phyloP scores from a whole-genome alignment of 2,329 filamentous ascomycete species.

The Penicillium expansum region DNA sequence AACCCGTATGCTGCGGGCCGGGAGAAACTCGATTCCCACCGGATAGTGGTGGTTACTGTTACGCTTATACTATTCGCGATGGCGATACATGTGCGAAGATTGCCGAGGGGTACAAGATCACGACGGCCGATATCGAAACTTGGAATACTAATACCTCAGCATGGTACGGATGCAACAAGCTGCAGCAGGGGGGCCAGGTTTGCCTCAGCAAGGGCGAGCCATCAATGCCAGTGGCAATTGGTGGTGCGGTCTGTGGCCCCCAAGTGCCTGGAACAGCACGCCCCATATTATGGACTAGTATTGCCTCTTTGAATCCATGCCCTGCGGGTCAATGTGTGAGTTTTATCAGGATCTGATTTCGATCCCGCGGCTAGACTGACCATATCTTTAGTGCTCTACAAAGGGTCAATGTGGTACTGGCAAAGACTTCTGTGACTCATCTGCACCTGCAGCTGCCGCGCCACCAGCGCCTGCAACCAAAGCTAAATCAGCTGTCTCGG shows the following conservation, averaged over 20 bases:
- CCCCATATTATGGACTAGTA: neutral
- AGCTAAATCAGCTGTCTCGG: too few relatives aligned
- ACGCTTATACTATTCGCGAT: neutral
- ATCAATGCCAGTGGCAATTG: slow-evolving; percentile 1
- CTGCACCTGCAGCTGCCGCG: neutral
- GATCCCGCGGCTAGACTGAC: neutral
- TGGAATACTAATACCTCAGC: neutral
- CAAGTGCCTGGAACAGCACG: slow-evolving; percentile 5
- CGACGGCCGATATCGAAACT: neutral
- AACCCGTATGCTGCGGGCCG: neutral
- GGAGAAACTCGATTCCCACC: neutral
- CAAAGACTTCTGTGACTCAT: neutral
- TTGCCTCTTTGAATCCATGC: slow-evolving; percentile 4
- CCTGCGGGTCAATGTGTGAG: slow-evolving; percentile 7
- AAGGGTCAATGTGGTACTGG: slow-evolving; percentile 7
- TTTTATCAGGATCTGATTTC: neutral
- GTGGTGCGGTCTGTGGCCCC: slow-evolving; percentile 1
- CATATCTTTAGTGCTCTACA: neutral
- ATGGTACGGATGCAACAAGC: neutral
- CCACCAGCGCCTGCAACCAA: neutral
- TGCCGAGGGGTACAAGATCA: neutral
- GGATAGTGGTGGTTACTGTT: neutral
- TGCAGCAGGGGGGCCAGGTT: neutral
- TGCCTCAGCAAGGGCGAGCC: neutral
- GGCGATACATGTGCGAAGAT: neutral